Evolutionary conservation across 2,329 filamentous ascomycete genomes (phyloP), one percentile per base, ranked within the genome.

Genomic region (Diaporthe amygdali): DNA sequence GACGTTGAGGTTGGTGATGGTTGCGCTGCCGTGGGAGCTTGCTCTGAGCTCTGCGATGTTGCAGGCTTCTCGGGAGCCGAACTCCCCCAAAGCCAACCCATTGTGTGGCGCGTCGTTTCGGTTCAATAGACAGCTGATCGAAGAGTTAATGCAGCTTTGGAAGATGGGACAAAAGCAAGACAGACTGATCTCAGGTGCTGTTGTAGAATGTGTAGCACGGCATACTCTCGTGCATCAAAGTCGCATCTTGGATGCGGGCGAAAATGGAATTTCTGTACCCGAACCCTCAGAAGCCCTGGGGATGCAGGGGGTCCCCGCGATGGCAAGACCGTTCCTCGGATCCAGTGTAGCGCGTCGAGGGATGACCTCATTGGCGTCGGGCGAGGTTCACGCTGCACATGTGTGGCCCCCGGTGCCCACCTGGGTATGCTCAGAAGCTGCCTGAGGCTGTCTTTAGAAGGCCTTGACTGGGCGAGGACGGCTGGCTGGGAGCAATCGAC

Each of bases 61-160:
- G 78, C 39, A 41, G 73, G 73, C 74, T 80, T 79, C 20, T 82
- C 72, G 20, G 82, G 73, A 20, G 81, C 76, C n/a, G 80, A 74
- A 7, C 82, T 83, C 71, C 86, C 83, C 88, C 89, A 91, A 73
- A 90, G 82, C 90, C 90, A 92, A 74, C 89, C 89, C 90, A 92
- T 92, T 73, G 69, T 82, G 76, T 74, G 49, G 39, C 22, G 44
- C 47, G 55, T 39, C 61, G 41, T n/a, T 59, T 41, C 25, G 70
- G 49, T 72, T 44, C 63, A 37, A 27, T 34, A 20, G n/a, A 20
- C 25, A 27, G 9, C 12, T 37, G 39, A 17, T 56, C 9, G 22
- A 22, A n/a, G 27, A 68, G 27, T 4, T 12, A 30, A 20, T 49
- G 32, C 17, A 17, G 15, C 20, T 12, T 15, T 37, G 30, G 3